Percentiles rank a stretch among this genome's conserved stretches.
These are phyloP conservation scores for Malus fusca DNA, from an alignment of 306 rosid species.

Conservation along the genomic window DNA sequence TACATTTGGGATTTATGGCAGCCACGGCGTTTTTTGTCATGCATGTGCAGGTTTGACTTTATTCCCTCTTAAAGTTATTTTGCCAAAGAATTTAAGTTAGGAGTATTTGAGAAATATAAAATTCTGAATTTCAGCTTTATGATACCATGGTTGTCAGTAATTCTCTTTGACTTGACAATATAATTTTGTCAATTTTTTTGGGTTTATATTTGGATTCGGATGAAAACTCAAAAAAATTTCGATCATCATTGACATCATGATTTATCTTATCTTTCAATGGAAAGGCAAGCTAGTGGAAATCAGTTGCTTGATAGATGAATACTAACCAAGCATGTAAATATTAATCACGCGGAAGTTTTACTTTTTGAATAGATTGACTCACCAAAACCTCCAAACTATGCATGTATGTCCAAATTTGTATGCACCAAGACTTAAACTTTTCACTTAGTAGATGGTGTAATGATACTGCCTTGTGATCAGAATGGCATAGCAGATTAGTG, in stretches of 20 bases:
- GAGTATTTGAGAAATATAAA: not conserved
- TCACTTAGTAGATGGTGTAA: not conserved
- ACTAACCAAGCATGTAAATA: not conserved
- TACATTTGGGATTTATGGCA: constrained; percentile 79
- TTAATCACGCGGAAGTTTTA: not conserved
- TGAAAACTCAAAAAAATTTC: not conserved
- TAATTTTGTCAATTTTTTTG: not conserved
- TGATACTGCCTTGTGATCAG: not conserved
- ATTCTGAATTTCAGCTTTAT: not conserved
- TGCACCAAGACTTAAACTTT: not conserved
- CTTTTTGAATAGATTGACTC: not conserved
- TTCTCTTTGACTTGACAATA: not conserved
- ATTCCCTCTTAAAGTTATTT: not conserved
- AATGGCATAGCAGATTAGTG: not conserved
- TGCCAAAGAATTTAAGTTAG: not conserved
- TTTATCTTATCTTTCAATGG: not conserved
- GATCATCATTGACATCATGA: not conserved
- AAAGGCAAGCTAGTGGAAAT: not conserved
- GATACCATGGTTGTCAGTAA: not conserved
- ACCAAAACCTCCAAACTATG: not conserved
- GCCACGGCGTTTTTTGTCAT: constrained; percentile 70
- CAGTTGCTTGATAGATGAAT: not conserved
- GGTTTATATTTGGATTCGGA: not conserved
- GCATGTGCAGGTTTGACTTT: constrained; percentile 83
- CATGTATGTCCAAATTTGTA: not conserved